phyloP scores from a whole-genome alignment of 2,329 filamentous ascomycete species.

The Parafenestella ontariensis region DNA sequence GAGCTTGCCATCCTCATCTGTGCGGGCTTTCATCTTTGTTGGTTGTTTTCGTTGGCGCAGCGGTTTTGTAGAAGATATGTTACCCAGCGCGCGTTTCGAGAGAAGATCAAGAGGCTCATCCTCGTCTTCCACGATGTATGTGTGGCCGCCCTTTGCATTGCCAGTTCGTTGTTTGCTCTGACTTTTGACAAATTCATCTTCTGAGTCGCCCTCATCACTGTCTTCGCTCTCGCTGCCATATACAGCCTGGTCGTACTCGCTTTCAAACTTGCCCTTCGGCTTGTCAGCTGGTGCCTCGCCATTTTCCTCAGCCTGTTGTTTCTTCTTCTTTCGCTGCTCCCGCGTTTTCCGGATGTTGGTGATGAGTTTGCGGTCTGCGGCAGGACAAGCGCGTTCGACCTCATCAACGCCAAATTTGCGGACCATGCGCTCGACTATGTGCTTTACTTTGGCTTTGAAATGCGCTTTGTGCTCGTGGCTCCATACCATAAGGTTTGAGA shows the following conservation, averaged over 20 bases:
- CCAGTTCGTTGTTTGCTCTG: conserved; percentile 35
- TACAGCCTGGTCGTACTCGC: conserved; percentile 94
- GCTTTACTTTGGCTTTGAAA: conserved; percentile 96
- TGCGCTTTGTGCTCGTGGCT: conserved; percentile 98
- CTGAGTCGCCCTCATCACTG: conserved; percentile 59
- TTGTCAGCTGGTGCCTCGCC: conserved; percentile 54
- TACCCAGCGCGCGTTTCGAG: conserved; percentile 85
- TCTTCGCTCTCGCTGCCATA: conserved; percentile 72
- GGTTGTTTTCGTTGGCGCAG: conserved; percentile 65
- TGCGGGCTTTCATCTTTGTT: conserved; percentile 53
- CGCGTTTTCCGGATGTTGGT: conserved; percentile 94
- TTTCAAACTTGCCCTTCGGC: conserved; percentile 75
- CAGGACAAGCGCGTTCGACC: conserved; percentile 81
- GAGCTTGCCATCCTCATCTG: conserved; percentile 79
- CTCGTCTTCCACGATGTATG: conserved; percentile 93
- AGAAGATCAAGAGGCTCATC: conserved; percentile 95
- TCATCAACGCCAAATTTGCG: conserved; percentile 85
- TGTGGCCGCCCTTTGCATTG: conserved; percentile 60
- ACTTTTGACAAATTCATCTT: conserved; percentile 46
- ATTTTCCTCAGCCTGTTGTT: conserved; percentile 69
- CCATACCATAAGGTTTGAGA: conserved; percentile 94
- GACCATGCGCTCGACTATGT: conserved; percentile 94
- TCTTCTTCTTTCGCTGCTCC: conserved; percentile 89
- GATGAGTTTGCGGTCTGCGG: conserved; percentile 87
- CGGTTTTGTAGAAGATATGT: conserved; percentile 91